These are phyloP conservation scores for Fusarium decemcellulare DNA, from an alignment of 2,329 filamentous ascomycete genomes.

Conservation along the genomic window DNA sequence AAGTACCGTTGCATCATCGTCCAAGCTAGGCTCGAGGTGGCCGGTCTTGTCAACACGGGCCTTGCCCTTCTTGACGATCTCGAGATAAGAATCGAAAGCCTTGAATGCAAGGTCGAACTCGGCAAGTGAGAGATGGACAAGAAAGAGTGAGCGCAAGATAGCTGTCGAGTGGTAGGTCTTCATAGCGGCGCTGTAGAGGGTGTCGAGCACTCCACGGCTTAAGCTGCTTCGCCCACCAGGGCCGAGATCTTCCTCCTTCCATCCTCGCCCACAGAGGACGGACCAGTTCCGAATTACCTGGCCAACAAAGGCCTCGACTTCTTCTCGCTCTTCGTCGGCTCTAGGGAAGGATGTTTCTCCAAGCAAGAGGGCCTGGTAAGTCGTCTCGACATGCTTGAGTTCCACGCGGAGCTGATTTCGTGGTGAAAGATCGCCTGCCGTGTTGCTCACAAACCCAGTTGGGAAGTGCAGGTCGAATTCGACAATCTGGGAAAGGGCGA, in stretches of 20 bases:
- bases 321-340: slow-evolving; percentile 82
- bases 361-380: slow-evolving; percentile 85
- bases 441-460: slow-evolving; percentile 59
- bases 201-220: slow-evolving; percentile 84
- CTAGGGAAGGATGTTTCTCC: slow-evolving; percentile 87
- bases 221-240: slow-evolving; percentile 83
- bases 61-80: slow-evolving; percentile 88
- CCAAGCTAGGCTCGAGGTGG: slow-evolving; percentile 78
- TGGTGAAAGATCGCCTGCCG: slow-evolving; percentile 65
- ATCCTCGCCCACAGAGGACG: slow-evolving; percentile 82
- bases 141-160: slow-evolving; percentile 88
- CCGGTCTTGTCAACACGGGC: slow-evolving; percentile 86
- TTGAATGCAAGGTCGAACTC: slow-evolving; percentile 95
- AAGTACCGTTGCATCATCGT: slow-evolving; percentile 83
- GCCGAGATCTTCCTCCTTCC: slow-evolving; percentile 86
- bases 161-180: slow-evolving; percentile 97
- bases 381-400: slow-evolving; percentile 81
- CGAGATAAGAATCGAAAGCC: slow-evolving; percentile 91
- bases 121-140: slow-evolving; percentile 86
- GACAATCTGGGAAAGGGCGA: slow-evolving; percentile 82
- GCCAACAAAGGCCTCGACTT: slow-evolving; percentile 87
- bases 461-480: slow-evolving; percentile 75
- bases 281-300: slow-evolving; percentile 89
- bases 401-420: slow-evolving; percentile 80
- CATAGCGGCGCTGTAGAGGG: slow-evolving; percentile 89